Evolutionary conservation across 75 land plant species (phyloP), one percentile per base, ranked within the genome.

Genomic region (Pinus albicaulis): DNA sequence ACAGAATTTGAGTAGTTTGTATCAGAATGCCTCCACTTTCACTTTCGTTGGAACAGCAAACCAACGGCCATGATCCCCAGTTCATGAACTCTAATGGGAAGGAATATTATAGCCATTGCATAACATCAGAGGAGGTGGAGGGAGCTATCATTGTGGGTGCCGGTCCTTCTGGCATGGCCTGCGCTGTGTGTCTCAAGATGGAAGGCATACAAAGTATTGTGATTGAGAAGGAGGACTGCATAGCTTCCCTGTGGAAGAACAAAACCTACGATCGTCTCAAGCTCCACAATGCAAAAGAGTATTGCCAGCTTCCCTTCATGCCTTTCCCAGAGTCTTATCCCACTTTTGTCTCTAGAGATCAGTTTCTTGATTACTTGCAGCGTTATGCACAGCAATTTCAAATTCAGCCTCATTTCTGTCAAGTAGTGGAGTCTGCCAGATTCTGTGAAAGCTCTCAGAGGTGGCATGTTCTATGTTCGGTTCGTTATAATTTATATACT

Each of bases 81-180:
- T 48, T 48, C 53, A 48, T 12, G 4, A 61, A 24, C 16, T 2
- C 10, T 25, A 15, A 12, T 24, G 53, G 11, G 2, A 48, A 4
- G 22, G 60, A 59, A 4, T 59, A 20, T 19, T 7, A 20, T 48
- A 48, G 22, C 2, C 3, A 22, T 11, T 61, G 14, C 64, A 61
- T 13, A 4, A 61, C 0, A 41, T 48, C 11, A 2, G 77, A 62
- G 52, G 34, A 62, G 52, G 34, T 74, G 3, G 19, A 48, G 4
- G 89, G 88, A 12, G 93, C 74, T 17, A 82, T 93, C 64, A 81
- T 93, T 17, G 93, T 92, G 0, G 94, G 94, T 2, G 94, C 91
- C 3, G 93, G 94, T 1, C 91, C 91, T 3, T 78, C 93, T 3
- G 93, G 94, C 28, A 78, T 92, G 4, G 90, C 94, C 14, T 65